Conservation (phyloP, 805 yeast species). For the Candida bentonensis region DNA sequence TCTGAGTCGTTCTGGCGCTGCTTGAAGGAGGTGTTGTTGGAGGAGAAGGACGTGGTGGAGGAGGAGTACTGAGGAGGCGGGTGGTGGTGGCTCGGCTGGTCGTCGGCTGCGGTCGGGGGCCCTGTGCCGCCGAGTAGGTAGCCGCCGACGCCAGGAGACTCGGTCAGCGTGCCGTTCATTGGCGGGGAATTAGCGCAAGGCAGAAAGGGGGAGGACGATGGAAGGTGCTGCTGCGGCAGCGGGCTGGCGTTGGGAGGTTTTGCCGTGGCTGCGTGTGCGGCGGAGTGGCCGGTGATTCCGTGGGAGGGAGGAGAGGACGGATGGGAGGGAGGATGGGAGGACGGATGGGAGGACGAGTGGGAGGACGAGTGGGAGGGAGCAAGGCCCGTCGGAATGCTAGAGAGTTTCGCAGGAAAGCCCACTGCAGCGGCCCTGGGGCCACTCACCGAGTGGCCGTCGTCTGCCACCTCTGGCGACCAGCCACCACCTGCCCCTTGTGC, state of each 20-base stretch:
- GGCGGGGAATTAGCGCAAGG: conserved; percentile 5
- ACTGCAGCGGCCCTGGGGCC: too few species aligned
- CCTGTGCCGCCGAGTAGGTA: conserved; percentile 13
- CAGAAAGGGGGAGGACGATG: conserved; percentile 1
- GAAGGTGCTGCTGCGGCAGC: conserved; percentile 6
- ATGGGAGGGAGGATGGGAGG: conserved; percentile 5
- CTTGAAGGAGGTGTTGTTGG: too few species aligned
- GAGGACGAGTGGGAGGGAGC: conserved; percentile 2
- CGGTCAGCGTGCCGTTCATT: conserved; percentile 4
- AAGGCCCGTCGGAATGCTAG: neutral
- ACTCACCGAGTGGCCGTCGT: too few species aligned
- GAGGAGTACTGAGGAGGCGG: conserved; percentile 10
- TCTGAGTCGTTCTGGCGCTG: too few species aligned
- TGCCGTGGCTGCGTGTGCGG: conserved; percentile 1
- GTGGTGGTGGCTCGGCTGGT: conserved; percentile 16
- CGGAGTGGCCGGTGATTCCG: neutral
- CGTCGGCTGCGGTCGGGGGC: conserved; percentile 12
- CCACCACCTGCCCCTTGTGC: too few species aligned
- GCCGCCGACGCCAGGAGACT: conserved; percentile 10
- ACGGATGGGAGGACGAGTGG: conserved; percentile 5
- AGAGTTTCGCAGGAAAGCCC: too few species aligned
- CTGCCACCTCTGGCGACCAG: too few species aligned
- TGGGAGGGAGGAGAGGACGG: conserved; percentile 6
- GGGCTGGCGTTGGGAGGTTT: neutral
- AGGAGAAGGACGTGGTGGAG: conserved; percentile 22